These are phyloP conservation scores for Aspergillus floridensis DNA, from an alignment of 2,329 filamentous ascomycete species.

Conservation along the genomic window DNA sequence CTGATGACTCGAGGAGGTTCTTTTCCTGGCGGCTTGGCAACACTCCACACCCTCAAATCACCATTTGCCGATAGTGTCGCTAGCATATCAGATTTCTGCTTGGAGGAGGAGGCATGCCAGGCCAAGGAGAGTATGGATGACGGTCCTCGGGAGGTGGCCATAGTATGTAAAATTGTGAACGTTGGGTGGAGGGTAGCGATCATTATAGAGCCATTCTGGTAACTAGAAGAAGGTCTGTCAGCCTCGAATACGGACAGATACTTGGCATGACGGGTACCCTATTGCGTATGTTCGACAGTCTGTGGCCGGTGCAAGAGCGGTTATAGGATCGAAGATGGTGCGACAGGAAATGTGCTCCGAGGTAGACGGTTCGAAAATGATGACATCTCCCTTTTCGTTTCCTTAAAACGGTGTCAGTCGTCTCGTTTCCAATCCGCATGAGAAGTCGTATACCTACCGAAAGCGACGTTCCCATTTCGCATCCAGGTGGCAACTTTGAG, in stretches of 20 bases:
- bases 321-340: slow-evolving; percentile 93
- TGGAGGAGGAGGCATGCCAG: slow-evolving; percentile 95
- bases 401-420: slow-evolving; percentile 53
- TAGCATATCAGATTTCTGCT: slow-evolving; percentile 97
- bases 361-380: slow-evolving; percentile 88
- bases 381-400: slow-evolving; percentile 87
- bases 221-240: slow-evolving; percentile 53
- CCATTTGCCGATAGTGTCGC: slow-evolving; percentile 89
- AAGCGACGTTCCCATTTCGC: slow-evolving; percentile 93
- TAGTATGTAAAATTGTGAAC: slow-evolving; percentile 90
- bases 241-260: not conserved
- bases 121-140: slow-evolving; percentile 83
- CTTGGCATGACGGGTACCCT: slow-evolving; percentile 59
- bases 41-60: slow-evolving; percentile 93
- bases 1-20: slow-evolving; percentile 86
- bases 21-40: slow-evolving; percentile 71
- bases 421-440: slow-evolving; percentile 4
- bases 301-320: slow-evolving; percentile 80
- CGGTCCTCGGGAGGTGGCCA: slow-evolving; percentile 78
- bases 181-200: slow-evolving; percentile 85
- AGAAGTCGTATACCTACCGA: slow-evolving; percentile 62
- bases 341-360: slow-evolving; percentile 88
- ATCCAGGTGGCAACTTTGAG: slow-evolving; percentile 89
- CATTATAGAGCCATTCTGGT: slow-evolving; percentile 90
- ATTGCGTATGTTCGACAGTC: slow-evolving; percentile 96